These are phyloP conservation scores for Eucalyptus paniculata DNA, from an alignment of 345 rosid genomes.

Conservation along the genomic window DNA sequence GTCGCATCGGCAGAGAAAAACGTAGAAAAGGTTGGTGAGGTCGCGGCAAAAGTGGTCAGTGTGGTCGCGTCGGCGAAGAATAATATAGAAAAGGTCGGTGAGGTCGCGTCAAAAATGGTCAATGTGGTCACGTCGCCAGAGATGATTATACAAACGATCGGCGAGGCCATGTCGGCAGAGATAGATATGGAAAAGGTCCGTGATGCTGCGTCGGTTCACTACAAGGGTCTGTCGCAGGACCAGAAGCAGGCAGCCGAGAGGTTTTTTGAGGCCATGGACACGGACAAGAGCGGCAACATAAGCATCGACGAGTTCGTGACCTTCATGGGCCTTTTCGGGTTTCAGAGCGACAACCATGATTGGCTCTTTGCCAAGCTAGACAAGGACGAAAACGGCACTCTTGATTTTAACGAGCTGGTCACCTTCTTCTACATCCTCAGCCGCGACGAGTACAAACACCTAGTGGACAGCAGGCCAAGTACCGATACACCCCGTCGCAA, in stretches of 20 bases:
- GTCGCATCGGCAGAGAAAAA: too few species aligned
- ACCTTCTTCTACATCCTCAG: background rate
- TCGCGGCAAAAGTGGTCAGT: too few species aligned
- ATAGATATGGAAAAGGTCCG: background rate
- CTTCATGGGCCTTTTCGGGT: background rate
- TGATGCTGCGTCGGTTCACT: background rate
- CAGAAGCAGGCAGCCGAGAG: background rate
- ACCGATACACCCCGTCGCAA: background rate
- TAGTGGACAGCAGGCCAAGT: background rate
- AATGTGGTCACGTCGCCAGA: background rate
- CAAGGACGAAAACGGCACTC: background rate
- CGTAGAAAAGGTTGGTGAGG: too few species aligned
- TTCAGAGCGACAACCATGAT: background rate
- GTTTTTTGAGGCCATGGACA: background rate
- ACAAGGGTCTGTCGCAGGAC: background rate
- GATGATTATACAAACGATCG: background rate
- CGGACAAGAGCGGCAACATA: background rate
- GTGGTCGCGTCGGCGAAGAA: too few species aligned
- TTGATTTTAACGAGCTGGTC: background rate
- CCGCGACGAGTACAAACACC: background rate
- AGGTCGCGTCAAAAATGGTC: background rate
- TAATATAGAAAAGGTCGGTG: background rate
- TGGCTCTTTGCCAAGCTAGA: background rate
- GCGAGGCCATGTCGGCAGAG: background rate
- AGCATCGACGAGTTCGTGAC: background rate